Evolutionary conservation across 2,329 filamentous ascomycete genomes (phyloP), one percentile per base, ranked within the genome.

Genomic region (Aspergillus glaucus): DNA sequence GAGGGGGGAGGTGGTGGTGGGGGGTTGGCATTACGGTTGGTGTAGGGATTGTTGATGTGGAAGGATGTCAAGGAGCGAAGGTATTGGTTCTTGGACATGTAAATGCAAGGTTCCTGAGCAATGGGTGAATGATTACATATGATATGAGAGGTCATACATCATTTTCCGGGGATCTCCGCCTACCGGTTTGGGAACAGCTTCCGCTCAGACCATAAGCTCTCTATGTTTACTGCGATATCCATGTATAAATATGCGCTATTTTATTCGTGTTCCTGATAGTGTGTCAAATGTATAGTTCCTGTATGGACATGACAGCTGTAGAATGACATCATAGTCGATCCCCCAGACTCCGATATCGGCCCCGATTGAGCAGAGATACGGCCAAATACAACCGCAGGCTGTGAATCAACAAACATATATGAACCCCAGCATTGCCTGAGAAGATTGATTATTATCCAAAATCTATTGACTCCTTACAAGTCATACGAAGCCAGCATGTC

Each of bases 331-430:
- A 40, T 40, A 8, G 26, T 24, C 36, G 21, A 22, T 21, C 14
- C 6, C 19, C 46, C 41, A 39, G 41, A 43, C 30, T 44, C 10
- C 40, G 40, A 14, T 22, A 48, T 30, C 15, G 37, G 37, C 19
- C n/a, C 15, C 14, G 6, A n/a, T 17, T 36, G 37, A 12, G 37
- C 6, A 9, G 17, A 71, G 37, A 43, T 30, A 12, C 61, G 5
- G 26, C 26, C 9, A 30, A 12, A 12, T 30, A 30, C 26, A 30
- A 30, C 19, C 3, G 26, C 34, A 17, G n/a, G 17, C 37, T 40
- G n/a, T 40, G 19, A 6, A 9, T 6, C 5, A 40, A 40, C 12
- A 40, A 17, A 40, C 5, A 12, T 9, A 40, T 40, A 40, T 40
- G 22, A 40, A 19, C 17, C n/a, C 15, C 4, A 21, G 9, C 15